Conservation (phyloP, 2,329 filamentous ascomycete genomes). For the Fusarium irregulare region DNA sequence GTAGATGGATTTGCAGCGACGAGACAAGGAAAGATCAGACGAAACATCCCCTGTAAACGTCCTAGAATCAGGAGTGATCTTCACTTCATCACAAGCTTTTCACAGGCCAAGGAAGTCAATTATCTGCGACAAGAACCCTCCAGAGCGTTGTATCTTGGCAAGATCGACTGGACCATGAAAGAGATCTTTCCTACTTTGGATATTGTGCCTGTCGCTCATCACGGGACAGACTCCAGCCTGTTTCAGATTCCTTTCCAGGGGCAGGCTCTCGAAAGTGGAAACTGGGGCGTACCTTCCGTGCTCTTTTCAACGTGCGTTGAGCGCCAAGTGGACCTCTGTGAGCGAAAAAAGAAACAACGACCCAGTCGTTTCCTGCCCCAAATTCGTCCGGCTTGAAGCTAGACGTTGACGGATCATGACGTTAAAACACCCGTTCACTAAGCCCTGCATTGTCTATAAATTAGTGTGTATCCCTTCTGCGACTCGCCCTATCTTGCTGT, state of each 20-base stretch:
- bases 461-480: neutral
- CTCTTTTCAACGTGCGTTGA: neutral
- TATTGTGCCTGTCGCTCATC: conserved; percentile 13
- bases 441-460: neutral
- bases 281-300: conserved; percentile 26
- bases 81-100: conserved; percentile 11
- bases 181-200: conserved; percentile 23
- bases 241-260: conserved; percentile 40
- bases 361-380: conserved; percentile 2
- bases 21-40: conserved; percentile 13
- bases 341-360: conserved; percentile 28
- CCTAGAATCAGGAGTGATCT: conserved; percentile 22
- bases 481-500: no score
- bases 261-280: conserved; percentile 23
- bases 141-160: neutral
- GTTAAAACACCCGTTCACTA: conserved; percentile 1
- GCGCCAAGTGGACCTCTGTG: conserved; percentile 12
- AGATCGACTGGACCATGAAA: conserved; percentile 14
- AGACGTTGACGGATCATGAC: conserved; percentile 20
- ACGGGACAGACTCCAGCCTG: conserved; percentile 10
- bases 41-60: neutral
- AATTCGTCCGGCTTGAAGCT: conserved; percentile 11
- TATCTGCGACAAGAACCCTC: neutral
- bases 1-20: neutral
- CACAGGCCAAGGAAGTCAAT: conserved; percentile 1